Evolutionary conservation across 345 rosid genomes (phyloP), one percentile per base, ranked within the genome.

Genomic region (Pseudoturritis turrita): DNA sequence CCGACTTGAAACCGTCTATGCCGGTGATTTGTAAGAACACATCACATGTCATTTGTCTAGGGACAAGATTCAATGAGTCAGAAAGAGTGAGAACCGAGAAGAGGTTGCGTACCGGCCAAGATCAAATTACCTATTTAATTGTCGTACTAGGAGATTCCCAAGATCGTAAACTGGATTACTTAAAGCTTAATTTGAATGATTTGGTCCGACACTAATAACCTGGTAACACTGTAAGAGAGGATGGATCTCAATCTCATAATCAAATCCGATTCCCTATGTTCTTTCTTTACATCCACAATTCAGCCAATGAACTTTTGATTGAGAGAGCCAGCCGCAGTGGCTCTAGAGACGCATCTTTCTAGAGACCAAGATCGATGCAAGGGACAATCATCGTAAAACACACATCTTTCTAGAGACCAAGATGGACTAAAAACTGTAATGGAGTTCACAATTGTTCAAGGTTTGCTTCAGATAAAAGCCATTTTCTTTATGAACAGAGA

Each of bases 21-120:
- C 3, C 40, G 41, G 62, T 12, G 67, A 59, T 74, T 13, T 6
- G 44, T 2, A 66, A 39, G 73, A 50, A 66, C 78, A 74, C 54
- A 59, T 67, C 68, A 74, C 78, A 74, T 74, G 78, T 74, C 6
- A 67, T 74, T 60, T 73, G 78, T 74, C 68, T 9, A 49, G 61
- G 79, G 44, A 57, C 77, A 37, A 56, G 71, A 65, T 56, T 74
- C 68, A 74, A 58, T 58, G 26, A 74, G 72, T 57, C 60, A 73
- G 9, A 49, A 60, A 56, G 59, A 13, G 54, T 54, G 52, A 45
- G 23, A 72, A 44, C 47, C 70, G 64, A 73, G 51, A 31, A 37
- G 36, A 39, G 46, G 45, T 74, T 66, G 73, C 73, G 45, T 74
- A 66, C 67, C 45, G 68, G 78, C 22, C 22, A 66, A 40, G 73